Base-by-base conservation (phyloP, 257 asterid species). In the Lycium barbarum region DNA sequence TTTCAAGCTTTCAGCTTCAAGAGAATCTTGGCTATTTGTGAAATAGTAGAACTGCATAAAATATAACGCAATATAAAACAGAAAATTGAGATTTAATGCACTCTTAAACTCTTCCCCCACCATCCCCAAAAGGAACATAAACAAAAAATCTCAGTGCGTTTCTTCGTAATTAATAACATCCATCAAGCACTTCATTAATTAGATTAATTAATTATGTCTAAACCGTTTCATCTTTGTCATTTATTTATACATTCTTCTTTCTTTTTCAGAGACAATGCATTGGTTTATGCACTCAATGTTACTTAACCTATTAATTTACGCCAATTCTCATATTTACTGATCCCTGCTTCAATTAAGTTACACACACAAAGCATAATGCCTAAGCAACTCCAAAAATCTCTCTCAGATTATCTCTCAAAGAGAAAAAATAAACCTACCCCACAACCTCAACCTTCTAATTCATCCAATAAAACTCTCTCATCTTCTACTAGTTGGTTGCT, bases 381-480 rank as follows among this genome's bases (percentile, higher is more conserved):
- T 4, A 91, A 89, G 67, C 91, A 90, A 80, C 86, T 93, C 47
- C 93, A 91, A 82, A 93, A 92, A 86, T 90, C 93, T 17, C 84
- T 94, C 36, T 93, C 90, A 36, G 86, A 86, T 5, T 91, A 88
- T 87, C 88, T 94, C 81, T 87, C 94, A 2, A 94, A 89, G 82
- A 90, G 89, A 38, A 95, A 89, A 88, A 26, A 51, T 1, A 83
- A 86, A 35, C 78, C 92, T 20, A 85, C 82, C 82, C 84, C 88
- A 13, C 87, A 86, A 70, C 79, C 17, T 33, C 79, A 70, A 38
- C 63, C 87, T 55, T 86, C 83, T 55, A 61, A 82, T 6, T 91
- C 86, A 9, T 0, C 82, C 1, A 17, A 81, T 17, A 85, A 82
- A 81, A 65, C 84, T 9, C 76, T 90, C 58, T 79, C 92, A 57